phyloP scores from a whole-genome alignment of 169 alveolate species.

The Plasmodium gaboni region DNA sequence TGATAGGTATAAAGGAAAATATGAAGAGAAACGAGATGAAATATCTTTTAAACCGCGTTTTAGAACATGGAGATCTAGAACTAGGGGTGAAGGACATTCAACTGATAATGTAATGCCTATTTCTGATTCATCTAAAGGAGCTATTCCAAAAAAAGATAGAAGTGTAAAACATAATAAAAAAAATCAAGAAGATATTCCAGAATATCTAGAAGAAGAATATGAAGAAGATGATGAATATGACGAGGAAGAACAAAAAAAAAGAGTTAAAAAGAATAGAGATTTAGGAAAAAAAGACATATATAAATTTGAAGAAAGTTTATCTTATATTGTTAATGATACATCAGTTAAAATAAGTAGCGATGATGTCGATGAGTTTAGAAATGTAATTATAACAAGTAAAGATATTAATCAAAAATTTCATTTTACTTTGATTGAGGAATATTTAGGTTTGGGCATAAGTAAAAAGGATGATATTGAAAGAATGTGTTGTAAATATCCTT shows the following conservation, averaged over 20 bases:
- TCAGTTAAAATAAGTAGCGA: background rate
- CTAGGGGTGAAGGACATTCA: too few species aligned
- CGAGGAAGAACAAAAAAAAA: background rate
- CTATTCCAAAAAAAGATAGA: too few species aligned
- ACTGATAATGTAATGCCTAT: too few species aligned
- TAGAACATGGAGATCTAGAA: background rate
- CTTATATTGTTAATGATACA: background rate
- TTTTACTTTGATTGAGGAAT: background rate
- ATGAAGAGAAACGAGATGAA: background rate
- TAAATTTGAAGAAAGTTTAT: background rate
- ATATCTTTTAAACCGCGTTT: too few species aligned
- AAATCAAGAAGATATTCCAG: too few species aligned
- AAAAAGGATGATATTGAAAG: background rate
- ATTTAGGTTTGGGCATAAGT: conserved; percentile 11
- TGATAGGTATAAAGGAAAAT: background rate
- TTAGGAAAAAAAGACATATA: conserved; percentile 4
- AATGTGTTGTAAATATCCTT: conserved; percentile 12
- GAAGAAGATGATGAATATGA: too few species aligned
- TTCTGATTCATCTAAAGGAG: too few species aligned
- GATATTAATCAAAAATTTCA: background rate
- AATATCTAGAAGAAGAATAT: too few species aligned
- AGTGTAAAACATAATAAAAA: too few species aligned
- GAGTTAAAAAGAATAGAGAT: conserved; percentile 1
- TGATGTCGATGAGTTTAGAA: conserved; percentile 5
- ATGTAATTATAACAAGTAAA: background rate